Evolutionary conservation across 2,329 filamentous ascomycete species (phyloP).

Genomic region (Tolypocladium album): DNA sequence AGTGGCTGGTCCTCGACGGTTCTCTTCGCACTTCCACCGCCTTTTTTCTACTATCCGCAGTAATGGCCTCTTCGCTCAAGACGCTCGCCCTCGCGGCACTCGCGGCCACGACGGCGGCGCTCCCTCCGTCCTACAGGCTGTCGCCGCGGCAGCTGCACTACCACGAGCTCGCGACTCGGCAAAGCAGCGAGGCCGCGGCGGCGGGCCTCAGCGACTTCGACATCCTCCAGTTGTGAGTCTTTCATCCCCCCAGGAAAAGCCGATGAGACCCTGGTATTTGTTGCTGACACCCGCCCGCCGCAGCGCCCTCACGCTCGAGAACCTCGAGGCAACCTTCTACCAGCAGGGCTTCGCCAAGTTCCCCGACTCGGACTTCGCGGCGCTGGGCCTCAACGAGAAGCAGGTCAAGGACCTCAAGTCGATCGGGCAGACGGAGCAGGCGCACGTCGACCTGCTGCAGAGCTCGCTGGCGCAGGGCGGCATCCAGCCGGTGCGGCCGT

Average conservation of each 20-base stretch:
- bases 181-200: conserved; percentile 33
- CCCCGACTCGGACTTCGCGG: conserved; percentile 51
- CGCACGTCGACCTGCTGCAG: conserved; percentile 30
- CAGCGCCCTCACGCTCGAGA: conserved; percentile 58
- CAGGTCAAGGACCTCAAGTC: conserved; percentile 40
- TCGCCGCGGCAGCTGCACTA: conserved; percentile 33
- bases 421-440: conserved; percentile 52
- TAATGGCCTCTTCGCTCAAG: conserved; percentile 25
- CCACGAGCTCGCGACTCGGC: conserved; percentile 36
- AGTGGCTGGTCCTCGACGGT: conserved; percentile 3
- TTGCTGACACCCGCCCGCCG: too few species aligned
- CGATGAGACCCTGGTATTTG: too few species aligned
- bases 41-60: background rate
- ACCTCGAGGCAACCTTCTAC: conserved; percentile 66
- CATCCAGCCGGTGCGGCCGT: conserved; percentile 54
- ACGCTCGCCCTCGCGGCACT: conserved; percentile 32
- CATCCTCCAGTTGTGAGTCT: conserved; percentile 47
- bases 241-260: too few species aligned
- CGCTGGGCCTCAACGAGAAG: conserved; percentile 23
- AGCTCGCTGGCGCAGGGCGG: conserved; percentile 51
- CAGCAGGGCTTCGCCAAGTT: conserved; percentile 59
- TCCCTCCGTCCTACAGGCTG: conserved; percentile 34
- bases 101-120: conserved; percentile 32
- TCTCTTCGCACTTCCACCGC: background rate
- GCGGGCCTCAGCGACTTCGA: conserved; percentile 41